These are phyloP conservation scores for Hebeloma cylindrosporum DNA, from an alignment of 768 basidiomycete species.

Conservation along the genomic window DNA sequence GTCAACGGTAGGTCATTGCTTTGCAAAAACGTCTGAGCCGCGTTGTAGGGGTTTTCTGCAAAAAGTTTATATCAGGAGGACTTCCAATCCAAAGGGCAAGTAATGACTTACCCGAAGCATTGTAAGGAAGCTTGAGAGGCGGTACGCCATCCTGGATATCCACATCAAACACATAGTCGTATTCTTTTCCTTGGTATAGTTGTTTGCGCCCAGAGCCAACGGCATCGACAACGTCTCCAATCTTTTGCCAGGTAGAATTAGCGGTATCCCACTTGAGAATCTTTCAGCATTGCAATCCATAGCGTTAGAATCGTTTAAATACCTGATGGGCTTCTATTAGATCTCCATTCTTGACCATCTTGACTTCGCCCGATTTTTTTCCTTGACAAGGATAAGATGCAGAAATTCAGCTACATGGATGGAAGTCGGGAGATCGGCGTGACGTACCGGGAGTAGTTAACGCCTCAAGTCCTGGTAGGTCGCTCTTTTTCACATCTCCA, in stretches of 20 bases:
- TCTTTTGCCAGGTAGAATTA: conserved; percentile 78
- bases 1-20: conserved; percentile 77
- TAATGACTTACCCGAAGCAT: conserved; percentile 65
- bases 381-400: conserved; percentile 42
- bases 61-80: neutral
- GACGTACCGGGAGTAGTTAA: conserved; percentile 65
- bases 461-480: conserved; percentile 86
- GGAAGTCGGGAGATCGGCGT: neutral
- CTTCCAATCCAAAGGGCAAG: conserved; percentile 3
- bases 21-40: conserved; percentile 86
- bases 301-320: conserved; percentile 17
- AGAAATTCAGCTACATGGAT: neutral
- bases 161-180: conserved; percentile 99
- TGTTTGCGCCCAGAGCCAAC: conserved; percentile 89
- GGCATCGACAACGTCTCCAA: conserved; percentile 95
- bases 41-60: conserved; percentile 88
- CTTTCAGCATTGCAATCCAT: conserved; percentile 4
- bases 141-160: conserved; percentile 93
- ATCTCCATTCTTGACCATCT: conserved; percentile 83
- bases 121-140: conserved; percentile 92
- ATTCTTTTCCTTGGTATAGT: conserved; percentile 91
- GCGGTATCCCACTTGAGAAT: conserved; percentile 75
- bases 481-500: conserved; percentile 90
- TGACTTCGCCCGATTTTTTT: conserved; percentile 91
- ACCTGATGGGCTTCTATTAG: conserved; percentile 91